Conservation (phyloP, 1,284 basidiomycete species). For the Tilletia indica region DNA sequence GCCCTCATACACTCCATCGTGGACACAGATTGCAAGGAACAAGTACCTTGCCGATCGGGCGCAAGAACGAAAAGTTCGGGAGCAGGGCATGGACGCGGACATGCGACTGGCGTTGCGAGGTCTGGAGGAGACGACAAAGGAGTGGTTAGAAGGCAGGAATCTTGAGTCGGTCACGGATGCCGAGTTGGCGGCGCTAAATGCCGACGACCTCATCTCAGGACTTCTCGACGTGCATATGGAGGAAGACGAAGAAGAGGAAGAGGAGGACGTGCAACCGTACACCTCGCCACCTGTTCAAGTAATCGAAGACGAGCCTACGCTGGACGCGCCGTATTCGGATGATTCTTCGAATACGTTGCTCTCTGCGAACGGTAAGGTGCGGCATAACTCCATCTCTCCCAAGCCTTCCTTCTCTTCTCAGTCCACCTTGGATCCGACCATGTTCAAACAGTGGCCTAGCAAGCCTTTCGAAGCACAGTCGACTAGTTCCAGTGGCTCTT, state of each 20-base stretch:
- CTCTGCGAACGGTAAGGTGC: not conserved
- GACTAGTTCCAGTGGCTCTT: not conserved
- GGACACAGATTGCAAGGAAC: constrained; percentile 5
- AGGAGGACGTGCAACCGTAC: not conserved
- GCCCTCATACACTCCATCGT: not conserved
- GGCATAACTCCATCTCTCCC: not conserved
- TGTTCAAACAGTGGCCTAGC: not conserved
- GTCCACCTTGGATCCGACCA: not conserved
- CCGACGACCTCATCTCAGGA: not conserved
- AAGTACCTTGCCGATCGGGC: constrained; percentile 10
- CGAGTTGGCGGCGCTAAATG: constrained; percentile 1
- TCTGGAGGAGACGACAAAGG: not conserved
- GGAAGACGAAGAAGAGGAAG: not conserved
- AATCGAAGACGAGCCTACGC: no score
- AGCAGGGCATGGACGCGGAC: constrained; percentile 15
- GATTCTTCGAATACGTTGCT: no score
- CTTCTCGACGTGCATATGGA: not conserved
- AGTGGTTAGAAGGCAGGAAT: constrained; percentile 8
- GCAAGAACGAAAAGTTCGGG: not conserved
- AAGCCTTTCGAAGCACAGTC: not conserved
- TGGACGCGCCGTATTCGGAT: no score
- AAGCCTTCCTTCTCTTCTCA: not conserved
- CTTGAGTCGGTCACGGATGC: not conserved
- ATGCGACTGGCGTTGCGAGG: constrained; percentile 1
- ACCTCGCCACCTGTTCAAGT: no score